Evolutionary conservation across 2,329 filamentous ascomycete species (phyloP).

Genomic region (Colletotrichum abscissum): DNA sequence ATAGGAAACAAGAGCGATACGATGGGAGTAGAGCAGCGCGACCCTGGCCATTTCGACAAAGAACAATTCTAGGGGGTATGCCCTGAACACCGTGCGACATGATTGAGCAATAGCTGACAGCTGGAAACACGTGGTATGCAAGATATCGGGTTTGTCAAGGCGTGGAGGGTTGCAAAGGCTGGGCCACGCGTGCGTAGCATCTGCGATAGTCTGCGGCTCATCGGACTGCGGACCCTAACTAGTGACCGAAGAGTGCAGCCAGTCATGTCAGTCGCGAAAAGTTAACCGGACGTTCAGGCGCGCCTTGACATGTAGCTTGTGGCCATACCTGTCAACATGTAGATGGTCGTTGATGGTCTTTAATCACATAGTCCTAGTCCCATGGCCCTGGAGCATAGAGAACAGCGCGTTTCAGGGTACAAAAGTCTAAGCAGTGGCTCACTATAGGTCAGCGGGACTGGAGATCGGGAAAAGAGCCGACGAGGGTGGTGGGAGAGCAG

Average conservation of each 20-base stretch:
- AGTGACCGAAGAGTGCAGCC: not conserved
- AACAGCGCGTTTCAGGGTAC: slow-evolving; percentile 13
- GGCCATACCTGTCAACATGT: not conserved
- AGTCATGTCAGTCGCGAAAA: not conserved
- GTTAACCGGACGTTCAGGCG: not conserved
- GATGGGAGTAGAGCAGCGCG: not conserved
- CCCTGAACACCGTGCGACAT: not conserved
- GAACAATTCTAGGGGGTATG: not conserved
- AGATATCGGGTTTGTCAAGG: not conserved
- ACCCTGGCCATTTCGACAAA: not conserved
- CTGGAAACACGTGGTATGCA: slow-evolving; percentile 2
- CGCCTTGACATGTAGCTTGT: not conserved
- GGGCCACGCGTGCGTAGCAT: not conserved
- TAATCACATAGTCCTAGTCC: not conserved
- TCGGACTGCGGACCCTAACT: not conserved
- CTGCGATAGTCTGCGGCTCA: not conserved
- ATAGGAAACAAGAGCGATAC: not conserved
- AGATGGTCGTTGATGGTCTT: not conserved
- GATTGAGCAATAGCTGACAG: not conserved
- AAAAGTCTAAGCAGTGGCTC: slow-evolving; percentile 6
- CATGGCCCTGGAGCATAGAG: not conserved
- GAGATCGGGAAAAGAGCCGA: not conserved
- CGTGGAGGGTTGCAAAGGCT: not conserved
- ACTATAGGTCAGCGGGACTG: not conserved
- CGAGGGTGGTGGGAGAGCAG: not conserved